Base-by-base conservation (phyloP, 2,329 filamentous ascomycete species). In the Nothophoma quercina region DNA sequence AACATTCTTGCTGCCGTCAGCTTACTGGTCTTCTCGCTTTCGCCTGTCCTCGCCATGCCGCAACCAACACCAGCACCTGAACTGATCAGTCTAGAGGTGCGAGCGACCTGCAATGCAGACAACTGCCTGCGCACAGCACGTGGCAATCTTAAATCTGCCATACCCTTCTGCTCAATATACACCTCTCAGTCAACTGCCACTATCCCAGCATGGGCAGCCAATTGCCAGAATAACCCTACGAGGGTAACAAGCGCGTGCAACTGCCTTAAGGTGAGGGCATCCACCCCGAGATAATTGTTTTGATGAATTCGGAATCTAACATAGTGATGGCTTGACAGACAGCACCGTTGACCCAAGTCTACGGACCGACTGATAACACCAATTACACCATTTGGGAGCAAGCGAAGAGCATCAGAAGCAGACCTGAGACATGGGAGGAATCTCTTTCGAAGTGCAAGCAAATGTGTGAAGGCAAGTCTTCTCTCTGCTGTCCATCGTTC, bases 391-490 rank as follows among this genome's bases (percentile, higher is more conserved):
- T 46, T 10, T 46, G 18, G 16, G 26, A 16, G 7, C 33, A 46
- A 13, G 43, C 43, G 3, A 7, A n/a, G 7, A 46, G 32, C 18
- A 46, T 46, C 43, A 22, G 43, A 6, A 46, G 33, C 25, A 18
- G 43, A 25, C 42, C 42, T 7, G 42, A 45, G 25, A 22, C 42
- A 1, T 45, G 42, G 32, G 42, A 45, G 13, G 42, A 45, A 13
- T 28, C 32, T 5, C 32, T 45, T 12, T 12, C 23, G 2, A 32
- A 36, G 9, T 45, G 42, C 15, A 36, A 15, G 25, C 32, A 18
- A 9, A 19, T 46, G 12, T 46, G 43, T 18, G 10, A 29, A 16
- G 43, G 43, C 38, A 16, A 13, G 26, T 8, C n/a, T n/a, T n/a
- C n/a, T n/a, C n/a, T n/a, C n/a, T n/a, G n/a, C n/a, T n/a, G n/a